A percentile compares a stretch with the other conserved stretches of the same genome.
These are phyloP conservation scores for Plasmodium sp. DNA, from an alignment of 169 alveolate species.

Conservation along the genomic window DNA sequence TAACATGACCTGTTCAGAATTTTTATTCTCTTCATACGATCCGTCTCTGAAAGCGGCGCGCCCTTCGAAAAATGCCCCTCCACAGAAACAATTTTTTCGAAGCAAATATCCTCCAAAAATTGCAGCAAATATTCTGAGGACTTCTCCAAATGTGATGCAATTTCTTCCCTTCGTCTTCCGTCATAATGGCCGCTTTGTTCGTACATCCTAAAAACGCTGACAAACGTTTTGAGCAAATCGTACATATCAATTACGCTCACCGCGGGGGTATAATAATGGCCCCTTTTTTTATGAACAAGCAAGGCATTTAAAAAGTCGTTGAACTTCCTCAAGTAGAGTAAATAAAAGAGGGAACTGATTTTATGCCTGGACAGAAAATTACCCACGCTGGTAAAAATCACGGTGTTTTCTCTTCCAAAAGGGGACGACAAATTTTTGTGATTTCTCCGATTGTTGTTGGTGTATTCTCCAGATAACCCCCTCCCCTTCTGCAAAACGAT, in stretches of 20 bases:
- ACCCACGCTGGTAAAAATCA: constrained; percentile 26
- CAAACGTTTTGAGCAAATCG: constrained; percentile 36
- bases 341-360: constrained; percentile 57
- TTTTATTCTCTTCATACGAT: constrained; percentile 14
- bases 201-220: constrained; percentile 8
- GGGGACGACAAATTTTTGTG: not conserved
- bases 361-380: constrained; percentile 43
- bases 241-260: constrained; percentile 30
- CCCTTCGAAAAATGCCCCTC: not conserved
- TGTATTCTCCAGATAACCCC: not conserved
- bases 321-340: constrained; percentile 43
- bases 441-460: not conserved
- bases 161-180: not conserved
- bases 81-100: not conserved
- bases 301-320: not conserved
- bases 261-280: not conserved
- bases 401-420: constrained; percentile 41
- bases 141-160: not conserved
- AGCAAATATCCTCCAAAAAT: constrained; percentile 40
- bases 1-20: constrained; percentile 36
- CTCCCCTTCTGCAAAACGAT: constrained; percentile 34
- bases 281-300: constrained; percentile 16
- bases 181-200: constrained; percentile 5
- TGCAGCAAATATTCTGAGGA: not conserved
- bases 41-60: not conserved